Percentiles rank a stretch among this genome's conserved stretches.
phyloP scores from a whole-genome alignment of 768 basidiomycete species.

The Hericium coralloides region DNA sequence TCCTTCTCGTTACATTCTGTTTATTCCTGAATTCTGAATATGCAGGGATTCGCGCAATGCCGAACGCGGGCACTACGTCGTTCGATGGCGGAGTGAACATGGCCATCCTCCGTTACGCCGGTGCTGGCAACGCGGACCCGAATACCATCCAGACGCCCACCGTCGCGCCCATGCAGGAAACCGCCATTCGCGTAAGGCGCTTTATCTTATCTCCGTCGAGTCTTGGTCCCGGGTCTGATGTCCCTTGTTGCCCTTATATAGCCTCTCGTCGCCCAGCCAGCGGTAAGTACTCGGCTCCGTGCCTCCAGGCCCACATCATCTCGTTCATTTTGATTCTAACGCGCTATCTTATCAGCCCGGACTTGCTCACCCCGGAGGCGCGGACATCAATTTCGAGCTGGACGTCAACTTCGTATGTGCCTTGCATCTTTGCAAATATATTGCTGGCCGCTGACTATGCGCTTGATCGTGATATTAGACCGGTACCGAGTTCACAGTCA shows the following conservation, averaged over 20 bases:
- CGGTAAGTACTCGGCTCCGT: slow-evolving; percentile 4
- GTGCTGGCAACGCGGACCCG: slow-evolving; percentile 27
- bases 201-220: not conserved
- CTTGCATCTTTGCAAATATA: not conserved
- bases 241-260: not conserved
- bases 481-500: slow-evolving; percentile 23
- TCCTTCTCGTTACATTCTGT: not conserved
- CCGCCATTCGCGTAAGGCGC: not conserved
- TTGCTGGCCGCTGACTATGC: slow-evolving; percentile 11
- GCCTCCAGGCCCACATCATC: not conserved
- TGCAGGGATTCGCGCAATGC: slow-evolving; percentile 1
- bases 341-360: not conserved
- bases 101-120: slow-evolving; percentile 32
- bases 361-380: slow-evolving; percentile 17
- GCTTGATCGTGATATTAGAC: not conserved
- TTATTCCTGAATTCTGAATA: not conserved
- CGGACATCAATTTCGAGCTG: slow-evolving; percentile 15
- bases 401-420: slow-evolving; percentile 10
- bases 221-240: not conserved
- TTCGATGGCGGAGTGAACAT: slow-evolving; percentile 18
- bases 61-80: not conserved
- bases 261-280: not conserved
- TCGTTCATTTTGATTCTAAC: too few species aligned
- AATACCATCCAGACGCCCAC: slow-evolving; percentile 15
- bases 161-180: not conserved